Base-by-base conservation (phyloP, 1,284 basidiomycete species). In the Puccinia coronata region DNA sequence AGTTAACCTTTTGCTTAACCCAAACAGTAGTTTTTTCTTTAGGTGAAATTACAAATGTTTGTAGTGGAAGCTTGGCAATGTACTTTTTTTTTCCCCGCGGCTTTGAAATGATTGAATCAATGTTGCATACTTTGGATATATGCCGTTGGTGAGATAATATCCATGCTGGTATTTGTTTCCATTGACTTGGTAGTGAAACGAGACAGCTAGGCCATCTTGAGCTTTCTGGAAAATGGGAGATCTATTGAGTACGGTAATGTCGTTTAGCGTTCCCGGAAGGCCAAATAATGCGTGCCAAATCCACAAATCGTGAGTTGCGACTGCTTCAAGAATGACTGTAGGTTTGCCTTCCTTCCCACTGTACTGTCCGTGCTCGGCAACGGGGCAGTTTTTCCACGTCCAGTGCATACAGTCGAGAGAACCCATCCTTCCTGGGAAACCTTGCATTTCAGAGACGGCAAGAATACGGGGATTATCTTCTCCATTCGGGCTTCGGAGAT, bases 361-460 rank as follows among this genome's bases (percentile, higher is more conserved):
- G 59, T 61, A 76, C 41, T 61, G 23, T 16, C 34, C 73, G 16
- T 39, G 23, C n/a, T 39, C 34, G 43, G 73, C 57, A 36, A 43
- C 28, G 34, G 73, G 73, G 57, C 34, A 76, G 36, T 61, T 63
- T 41, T 61, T 73, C 71, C 47, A 73, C 8, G 20, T 31, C 71
- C 71, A 73, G 31, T 73, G 47, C 71, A 73, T 73, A 34, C 71
- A 73, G 31, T 73, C 49, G 28, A 51, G 18, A 41, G 1, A 47
- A 14, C 43, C 43, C 43, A 47, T 47, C 43, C 12, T 47, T 14
- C 1, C 43, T 14, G 43, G 49, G 49, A 73, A 73, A 12, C 71
- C 71, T 41, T 28, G 23, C 5, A 12, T 2, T 73, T 57, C 47
- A 31, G 25, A 28, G 20, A 57, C 28, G 3, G 31, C 57, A 41